phyloP scores from a whole-genome alignment of 2,329 filamentous ascomycete genomes.

The Beauveria australis region DNA sequence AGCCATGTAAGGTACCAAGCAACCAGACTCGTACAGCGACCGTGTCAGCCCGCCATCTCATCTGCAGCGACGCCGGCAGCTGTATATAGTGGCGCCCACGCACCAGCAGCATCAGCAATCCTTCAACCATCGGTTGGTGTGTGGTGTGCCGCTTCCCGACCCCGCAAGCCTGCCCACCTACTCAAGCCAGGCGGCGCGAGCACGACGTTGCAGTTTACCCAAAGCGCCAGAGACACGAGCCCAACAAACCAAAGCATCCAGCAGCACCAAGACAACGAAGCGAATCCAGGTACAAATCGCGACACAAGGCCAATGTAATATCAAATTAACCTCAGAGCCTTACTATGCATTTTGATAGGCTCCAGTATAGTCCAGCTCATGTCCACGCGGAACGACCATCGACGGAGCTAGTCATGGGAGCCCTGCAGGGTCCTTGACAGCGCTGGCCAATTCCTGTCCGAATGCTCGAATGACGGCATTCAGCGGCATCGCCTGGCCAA shows the following conservation, averaged over 20 bases:
- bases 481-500: neutral
- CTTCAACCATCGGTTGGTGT: neutral
- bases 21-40: neutral
- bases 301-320: neutral
- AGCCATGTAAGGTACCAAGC: slow-evolving; percentile 1
- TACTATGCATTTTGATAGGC: slow-evolving; percentile 3
- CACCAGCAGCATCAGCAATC: neutral
- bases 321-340: neutral
- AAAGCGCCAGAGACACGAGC: neutral
- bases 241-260: neutral
- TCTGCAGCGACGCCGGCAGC: slow-evolving; percentile 1
- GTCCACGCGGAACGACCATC: slow-evolving; percentile 4
- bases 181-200: neutral
- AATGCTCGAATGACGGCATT: slow-evolving; percentile 6
- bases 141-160: neutral
- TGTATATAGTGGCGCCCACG: slow-evolving; percentile 1
- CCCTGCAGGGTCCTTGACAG: neutral
- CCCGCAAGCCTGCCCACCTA: neutral
- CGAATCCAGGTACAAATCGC: neutral
- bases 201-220: slow-evolving; percentile 7
- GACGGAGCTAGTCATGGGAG: slow-evolving; percentile 6
- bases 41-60: neutral
- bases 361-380: slow-evolving; percentile 1
- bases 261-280: neutral
- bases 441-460: slow-evolving; percentile 3